phyloP scores from a whole-genome alignment of 345 rosid genomes.

The Sonneratia caseolaris region DNA sequence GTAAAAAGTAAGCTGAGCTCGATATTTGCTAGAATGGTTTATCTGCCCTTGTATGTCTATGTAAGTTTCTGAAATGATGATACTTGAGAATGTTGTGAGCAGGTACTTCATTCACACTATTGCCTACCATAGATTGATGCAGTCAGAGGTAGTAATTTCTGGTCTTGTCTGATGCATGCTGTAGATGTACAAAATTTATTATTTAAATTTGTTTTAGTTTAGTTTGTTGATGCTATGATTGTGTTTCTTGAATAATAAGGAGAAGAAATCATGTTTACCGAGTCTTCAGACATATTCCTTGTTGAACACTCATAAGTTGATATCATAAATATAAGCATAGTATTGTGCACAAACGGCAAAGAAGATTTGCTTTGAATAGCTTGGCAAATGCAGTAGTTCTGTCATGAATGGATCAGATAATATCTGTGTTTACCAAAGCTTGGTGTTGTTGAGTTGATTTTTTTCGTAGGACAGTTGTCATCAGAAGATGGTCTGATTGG shows the following conservation, averaged over 20 bases:
- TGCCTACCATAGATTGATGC: not conserved
- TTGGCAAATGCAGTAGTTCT: not conserved
- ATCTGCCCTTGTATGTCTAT: not conserved
- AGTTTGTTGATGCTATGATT: not conserved
- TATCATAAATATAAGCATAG: not conserved
- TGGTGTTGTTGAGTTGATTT: not conserved
- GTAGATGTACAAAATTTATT: not conserved
- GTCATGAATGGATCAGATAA: not conserved
- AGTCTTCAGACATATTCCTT: not conserved
- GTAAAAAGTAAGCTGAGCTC: constrained; percentile 24
- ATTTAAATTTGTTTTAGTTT: not conserved
- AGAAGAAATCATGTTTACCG: not conserved
- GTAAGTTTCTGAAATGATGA: not conserved
- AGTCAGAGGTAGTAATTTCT: not conserved
- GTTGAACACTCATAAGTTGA: not conserved
- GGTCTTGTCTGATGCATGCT: not conserved
- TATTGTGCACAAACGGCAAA: not conserved
- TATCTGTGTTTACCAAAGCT: not conserved
- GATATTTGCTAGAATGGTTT: not conserved
- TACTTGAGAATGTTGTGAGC: not conserved
- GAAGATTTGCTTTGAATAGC: not conserved
- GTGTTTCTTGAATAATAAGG: not conserved
- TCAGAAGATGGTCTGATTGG: not conserved
- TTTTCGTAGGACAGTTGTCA: not conserved
- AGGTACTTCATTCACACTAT: not conserved